phyloP scores from a whole-genome alignment of 140 eudicot genomes.

The Eryngium alpinum region DNA sequence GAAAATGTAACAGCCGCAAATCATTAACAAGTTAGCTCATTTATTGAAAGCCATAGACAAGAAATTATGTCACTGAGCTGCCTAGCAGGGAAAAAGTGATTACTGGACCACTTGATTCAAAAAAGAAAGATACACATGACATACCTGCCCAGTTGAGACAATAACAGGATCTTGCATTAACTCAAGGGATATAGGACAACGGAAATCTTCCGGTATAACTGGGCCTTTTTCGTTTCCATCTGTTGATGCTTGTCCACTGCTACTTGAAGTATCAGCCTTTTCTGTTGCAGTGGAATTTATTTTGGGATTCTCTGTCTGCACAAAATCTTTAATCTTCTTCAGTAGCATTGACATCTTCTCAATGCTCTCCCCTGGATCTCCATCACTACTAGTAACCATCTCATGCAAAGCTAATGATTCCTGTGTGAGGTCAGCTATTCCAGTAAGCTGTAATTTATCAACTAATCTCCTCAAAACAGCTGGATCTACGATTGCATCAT shows the following conservation, averaged over 20 bases:
- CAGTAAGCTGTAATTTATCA: constrained; percentile 65
- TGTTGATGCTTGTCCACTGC: constrained; percentile 33
- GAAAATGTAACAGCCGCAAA: background rate
- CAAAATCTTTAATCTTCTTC: constrained; percentile 73
- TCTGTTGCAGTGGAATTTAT: constrained; percentile 45
- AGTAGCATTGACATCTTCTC: constrained; percentile 85
- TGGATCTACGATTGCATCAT: constrained; percentile 42
- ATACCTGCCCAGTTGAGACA: constrained; percentile 96
- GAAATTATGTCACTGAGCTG: background rate
- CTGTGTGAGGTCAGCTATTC: constrained; percentile 74
- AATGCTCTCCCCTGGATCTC: constrained; percentile 75
- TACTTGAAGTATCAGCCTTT: constrained; percentile 29
- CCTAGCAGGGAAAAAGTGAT: background rate
- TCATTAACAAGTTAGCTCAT: background rate
- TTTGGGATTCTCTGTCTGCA: constrained; percentile 55
- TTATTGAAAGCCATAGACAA: background rate
- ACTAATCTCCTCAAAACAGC: constrained; percentile 51
- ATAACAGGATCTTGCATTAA: constrained; percentile 92
- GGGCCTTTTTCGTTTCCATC: constrained; percentile 35
- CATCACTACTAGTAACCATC: constrained; percentile 64
- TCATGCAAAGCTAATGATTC: constrained; percentile 87
- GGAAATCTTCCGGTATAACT: constrained; percentile 78
- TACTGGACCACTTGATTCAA: background rate
- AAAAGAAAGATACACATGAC: constrained; percentile 8
- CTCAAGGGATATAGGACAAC: constrained; percentile 87